Base-by-base conservation (phyloP, 768 basidiomycete species). In the Termitomyces sp. region DNA sequence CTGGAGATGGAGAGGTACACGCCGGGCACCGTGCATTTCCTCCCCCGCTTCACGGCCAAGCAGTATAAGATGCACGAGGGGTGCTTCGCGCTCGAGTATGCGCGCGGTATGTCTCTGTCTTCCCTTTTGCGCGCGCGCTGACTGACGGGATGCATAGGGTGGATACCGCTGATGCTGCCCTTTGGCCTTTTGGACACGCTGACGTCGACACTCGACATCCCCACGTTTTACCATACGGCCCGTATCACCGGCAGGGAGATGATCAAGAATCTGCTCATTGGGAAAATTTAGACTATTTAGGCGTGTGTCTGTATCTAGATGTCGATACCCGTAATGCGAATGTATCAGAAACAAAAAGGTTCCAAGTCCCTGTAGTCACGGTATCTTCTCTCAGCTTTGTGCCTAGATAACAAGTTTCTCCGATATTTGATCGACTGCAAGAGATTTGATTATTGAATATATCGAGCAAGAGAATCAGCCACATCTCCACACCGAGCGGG, bases 61-160 rank as follows among this genome's bases (percentile, higher is more conserved):
- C 97, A 99, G 72, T 98, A 98, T 74, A 96, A 95, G 71, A 95
- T 98, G 90, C 92, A 92, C 67, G 83, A 94, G 59, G 94, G 93
- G 14, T 96, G 92, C 69, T 98, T 92, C 70, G 97, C 97, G 8
- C 73, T 99, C 62, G 97, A 99, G 71, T 94, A 96, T 65, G 96
- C 95, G 43, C 72, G 88, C 70, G 96, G 96, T 94, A 63, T 40
- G 81, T 74, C 20, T 1, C 35, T 14, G 56, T 18, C 9, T 4
- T 18, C 9, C 5, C 3, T 18, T 18, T 32, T 4, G 0, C 2
- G 6, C 3, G 9, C 4, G 8, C 14, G 18, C 20, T 30, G 30
- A 30, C n/a, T 20, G 4, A 22, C 5, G 14, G 14, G 40, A 22
- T 4, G 18, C 0, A 4, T n/a, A 97, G 95, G 96, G 24, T 98